Evolutionary conservation across 2,329 filamentous ascomycete species (phyloP).

Genomic region (Fusarium ambrosium): DNA sequence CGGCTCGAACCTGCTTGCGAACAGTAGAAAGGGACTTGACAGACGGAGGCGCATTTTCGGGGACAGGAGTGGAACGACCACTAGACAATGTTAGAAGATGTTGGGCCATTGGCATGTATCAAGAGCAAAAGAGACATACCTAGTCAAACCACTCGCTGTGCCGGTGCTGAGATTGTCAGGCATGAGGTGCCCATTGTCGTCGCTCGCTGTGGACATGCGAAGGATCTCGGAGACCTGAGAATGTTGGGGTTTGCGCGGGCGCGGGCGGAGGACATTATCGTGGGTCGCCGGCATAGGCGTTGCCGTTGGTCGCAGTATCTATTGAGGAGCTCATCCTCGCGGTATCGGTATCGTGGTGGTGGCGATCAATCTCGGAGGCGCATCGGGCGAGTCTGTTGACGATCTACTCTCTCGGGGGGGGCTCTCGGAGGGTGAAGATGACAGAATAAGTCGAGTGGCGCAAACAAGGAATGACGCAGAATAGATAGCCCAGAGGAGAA

Average conservation of each 20-base stretch:
- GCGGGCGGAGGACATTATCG: slow-evolving; percentile 63
- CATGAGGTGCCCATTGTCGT: slow-evolving; percentile 52
- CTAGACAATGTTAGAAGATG: slow-evolving; percentile 59
- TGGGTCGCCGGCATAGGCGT: slow-evolving; percentile 45
- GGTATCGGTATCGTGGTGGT: background rate
- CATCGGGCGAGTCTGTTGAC: slow-evolving; percentile 6
- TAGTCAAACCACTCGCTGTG: slow-evolving; percentile 59
- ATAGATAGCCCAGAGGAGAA: background rate
- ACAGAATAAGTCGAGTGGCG: slow-evolving; percentile 13
- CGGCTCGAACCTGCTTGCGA: slow-evolving; percentile 84
- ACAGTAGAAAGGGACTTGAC: slow-evolving; percentile 87
- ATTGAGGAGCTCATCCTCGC: slow-evolving; percentile 48
- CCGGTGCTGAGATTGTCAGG: slow-evolving; percentile 50
- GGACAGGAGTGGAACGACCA: slow-evolving; percentile 85
- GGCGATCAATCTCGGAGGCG: slow-evolving; percentile 20
- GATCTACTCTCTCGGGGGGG: background rate
- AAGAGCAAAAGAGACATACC: slow-evolving; percentile 50
- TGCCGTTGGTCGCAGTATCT: slow-evolving; percentile 47
- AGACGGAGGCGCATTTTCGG: slow-evolving; percentile 93
- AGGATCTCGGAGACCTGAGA: slow-evolving; percentile 61
- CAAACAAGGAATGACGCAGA: slow-evolving; percentile 5
- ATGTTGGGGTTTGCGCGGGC: slow-evolving; percentile 64
- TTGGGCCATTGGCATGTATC: background rate
- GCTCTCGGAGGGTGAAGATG: slow-evolving; percentile 5
- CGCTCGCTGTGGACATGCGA: slow-evolving; percentile 51